Conservation (phyloP, 257 asterid genomes). For the Forsythia suspensa region DNA sequence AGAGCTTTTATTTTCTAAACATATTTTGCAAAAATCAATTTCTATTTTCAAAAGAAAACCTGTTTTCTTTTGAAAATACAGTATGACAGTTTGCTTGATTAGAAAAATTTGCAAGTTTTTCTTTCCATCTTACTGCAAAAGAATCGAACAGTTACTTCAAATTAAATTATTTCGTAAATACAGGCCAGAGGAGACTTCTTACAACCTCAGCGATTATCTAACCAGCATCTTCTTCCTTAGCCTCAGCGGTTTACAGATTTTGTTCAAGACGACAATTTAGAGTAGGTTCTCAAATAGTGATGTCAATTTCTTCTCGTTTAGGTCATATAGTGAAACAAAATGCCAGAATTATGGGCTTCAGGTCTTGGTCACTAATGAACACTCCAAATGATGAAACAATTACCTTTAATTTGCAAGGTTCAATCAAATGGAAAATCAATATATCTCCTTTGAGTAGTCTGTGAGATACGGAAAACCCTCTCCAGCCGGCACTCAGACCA, state of each 20-base stretch:
- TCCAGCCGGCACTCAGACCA: conserved; percentile 96
- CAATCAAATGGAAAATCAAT: conserved; percentile 66
- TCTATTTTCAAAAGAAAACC: neutral
- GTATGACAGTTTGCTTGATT: neutral
- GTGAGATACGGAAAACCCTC: conserved; percentile 76
- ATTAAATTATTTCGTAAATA: neutral
- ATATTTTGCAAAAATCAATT: neutral
- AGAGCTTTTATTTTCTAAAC: neutral
- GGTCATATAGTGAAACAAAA: neutral
- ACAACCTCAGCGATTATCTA: neutral
- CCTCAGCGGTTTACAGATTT: neutral
- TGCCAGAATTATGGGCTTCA: neutral
- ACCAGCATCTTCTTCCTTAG: neutral
- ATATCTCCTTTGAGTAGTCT: conserved; percentile 76
- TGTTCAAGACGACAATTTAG: neutral
- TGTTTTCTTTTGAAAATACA: neutral
- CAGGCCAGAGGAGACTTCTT: neutral
- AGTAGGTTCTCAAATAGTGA: neutral
- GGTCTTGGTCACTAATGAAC: neutral
- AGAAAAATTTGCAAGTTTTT: neutral
- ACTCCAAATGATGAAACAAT: neutral
- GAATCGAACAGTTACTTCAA: neutral
- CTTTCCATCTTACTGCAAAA: neutral
- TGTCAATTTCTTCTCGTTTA: neutral
- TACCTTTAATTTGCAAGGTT: conserved; percentile 84